These are phyloP conservation scores for Taphrina confusa DNA, from an alignment of 1,139 yeast species.

Conservation along the genomic window DNA sequence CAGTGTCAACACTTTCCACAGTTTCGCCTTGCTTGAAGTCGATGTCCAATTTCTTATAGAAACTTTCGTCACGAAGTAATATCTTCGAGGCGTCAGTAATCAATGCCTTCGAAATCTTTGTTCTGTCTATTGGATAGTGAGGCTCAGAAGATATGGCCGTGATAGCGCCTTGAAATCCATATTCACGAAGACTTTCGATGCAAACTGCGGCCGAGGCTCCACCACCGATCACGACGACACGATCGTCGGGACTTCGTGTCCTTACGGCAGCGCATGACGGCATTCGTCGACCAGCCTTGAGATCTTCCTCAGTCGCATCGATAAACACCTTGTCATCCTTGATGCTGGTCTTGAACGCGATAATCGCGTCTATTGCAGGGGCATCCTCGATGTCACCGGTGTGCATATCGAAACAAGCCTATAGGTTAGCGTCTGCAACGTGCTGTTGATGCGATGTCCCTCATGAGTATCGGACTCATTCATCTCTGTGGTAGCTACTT, in stretches of 20 bases:
- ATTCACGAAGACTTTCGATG: conserved; percentile 35
- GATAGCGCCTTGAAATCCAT: conserved; percentile 33
- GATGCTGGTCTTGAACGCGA: conserved; percentile 24
- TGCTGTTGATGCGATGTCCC: too few species aligned
- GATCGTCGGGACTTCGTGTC: conserved; percentile 19
- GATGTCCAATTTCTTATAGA: conserved; percentile 36
- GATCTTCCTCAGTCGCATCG: conserved; percentile 29
- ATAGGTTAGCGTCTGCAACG: too few species aligned
- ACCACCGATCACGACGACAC: conserved; percentile 36
- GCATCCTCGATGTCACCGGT: conserved; percentile 39
- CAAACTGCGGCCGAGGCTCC: conserved; percentile 36
- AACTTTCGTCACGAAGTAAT: conserved; percentile 34
- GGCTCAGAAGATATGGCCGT: conserved; percentile 36
- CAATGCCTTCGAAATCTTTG: conserved; percentile 38
- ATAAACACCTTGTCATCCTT: conserved; percentile 36
- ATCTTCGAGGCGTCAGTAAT: conserved; percentile 35
- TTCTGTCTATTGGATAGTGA: conserved; percentile 36
- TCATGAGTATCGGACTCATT: too few species aligned
- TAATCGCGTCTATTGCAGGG: conserved; percentile 36
- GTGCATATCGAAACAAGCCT: conserved; percentile 35
- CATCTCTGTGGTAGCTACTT: background rate
- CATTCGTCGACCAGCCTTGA: conserved; percentile 22
- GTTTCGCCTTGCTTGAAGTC: conserved; percentile 27
- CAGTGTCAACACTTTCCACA: conserved; percentile 34
- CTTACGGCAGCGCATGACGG: conserved; percentile 22